A percentile compares a stretch with the other conserved stretches of the same genome.
Evolutionary conservation across 169 alveolate species (phyloP).

Genomic region (Plasmodium gonderi): DNA sequence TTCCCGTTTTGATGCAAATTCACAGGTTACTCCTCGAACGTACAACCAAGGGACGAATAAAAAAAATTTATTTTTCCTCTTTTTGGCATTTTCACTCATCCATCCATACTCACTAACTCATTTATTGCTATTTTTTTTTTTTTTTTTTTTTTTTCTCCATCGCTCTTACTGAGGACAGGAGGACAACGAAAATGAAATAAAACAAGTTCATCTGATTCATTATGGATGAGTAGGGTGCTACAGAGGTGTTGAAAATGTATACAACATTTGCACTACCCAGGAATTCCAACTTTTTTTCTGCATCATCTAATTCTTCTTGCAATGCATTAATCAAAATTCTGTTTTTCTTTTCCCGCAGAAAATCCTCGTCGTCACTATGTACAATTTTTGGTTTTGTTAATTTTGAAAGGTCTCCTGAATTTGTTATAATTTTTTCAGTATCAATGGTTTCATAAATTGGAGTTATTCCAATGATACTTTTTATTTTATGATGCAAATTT

Average conservation of each 20-base stretch:
- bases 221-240: conserved; percentile 52
- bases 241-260: conserved; percentile 42
- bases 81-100: neutral
- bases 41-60: neutral
- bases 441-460: neutral
- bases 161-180: conserved; percentile 54
- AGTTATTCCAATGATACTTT: neutral
- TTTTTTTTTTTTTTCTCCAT: neutral
- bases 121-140: neutral
- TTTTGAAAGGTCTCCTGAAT: neutral
- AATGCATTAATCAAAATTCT: conserved; percentile 2
- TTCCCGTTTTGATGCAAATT: no score
- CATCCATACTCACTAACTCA: neutral
- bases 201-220: conserved; percentile 48
- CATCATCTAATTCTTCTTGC: conserved; percentile 32
- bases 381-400: conserved; percentile 58
- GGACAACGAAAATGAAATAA: conserved; percentile 52
- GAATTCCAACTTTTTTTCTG: conserved; percentile 6
- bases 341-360: conserved; percentile 46
- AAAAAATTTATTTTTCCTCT: neutral
- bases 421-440: neutral
- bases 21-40: no score
- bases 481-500: conserved; percentile 12
- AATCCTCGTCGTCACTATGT: conserved; percentile 73
- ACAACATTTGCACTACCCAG: conserved; percentile 22